Base-by-base conservation (phyloP, 1,139 yeast species). In the Sugiyamaella xylanicola region DNA sequence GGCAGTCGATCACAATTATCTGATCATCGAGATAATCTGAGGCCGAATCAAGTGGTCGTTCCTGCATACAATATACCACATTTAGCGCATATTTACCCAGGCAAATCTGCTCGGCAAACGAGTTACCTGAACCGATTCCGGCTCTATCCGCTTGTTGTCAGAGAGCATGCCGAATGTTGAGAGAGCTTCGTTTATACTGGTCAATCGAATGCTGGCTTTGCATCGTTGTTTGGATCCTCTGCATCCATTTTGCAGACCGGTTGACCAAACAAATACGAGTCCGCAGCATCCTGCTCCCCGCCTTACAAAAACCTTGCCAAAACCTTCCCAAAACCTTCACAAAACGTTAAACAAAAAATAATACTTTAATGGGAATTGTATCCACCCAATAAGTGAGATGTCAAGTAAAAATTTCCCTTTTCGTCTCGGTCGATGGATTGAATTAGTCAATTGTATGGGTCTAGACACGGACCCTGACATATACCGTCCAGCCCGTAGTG, bases 1-100 rank as follows among this genome's bases (percentile, higher is more conserved):
- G 42, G 4, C n/a, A 19, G 29, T 3, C 16, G 41, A 46, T 46
- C 41, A 36, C 15, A 46, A 46, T 46, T 46, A 46, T 46, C 50
- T 46, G 50, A 46, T 46, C 50, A 46, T 46, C 50, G 16, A 35
- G 50, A 46, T 46, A 36, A 46, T 25, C 42, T 13, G 25, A 46
- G 17, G 15, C n/a, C 20, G 50, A n/a, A 36, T 29, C 13, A 2
- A 11, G 21, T 29, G 22, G 29, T 19, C 32, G 48, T 45, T 17
- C 48, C 48, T 45, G 48, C 40, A 45, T 45, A 25, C 5, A 25
- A 25, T n/a, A n/a, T n/a, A 25, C 9, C 9, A 5, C 29, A 25
- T 25, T 25, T 25, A 25, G 9, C 8, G 29, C 29, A 25, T 9
- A 25, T 25, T 5, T 25, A 25, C 37, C 13, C 15, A 32, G 5